Percentiles rank a stretch among this genome's conserved stretches.
phyloP scores from a whole-genome alignment of 768 basidiomycete genomes.

The Mycena latifolia region DNA sequence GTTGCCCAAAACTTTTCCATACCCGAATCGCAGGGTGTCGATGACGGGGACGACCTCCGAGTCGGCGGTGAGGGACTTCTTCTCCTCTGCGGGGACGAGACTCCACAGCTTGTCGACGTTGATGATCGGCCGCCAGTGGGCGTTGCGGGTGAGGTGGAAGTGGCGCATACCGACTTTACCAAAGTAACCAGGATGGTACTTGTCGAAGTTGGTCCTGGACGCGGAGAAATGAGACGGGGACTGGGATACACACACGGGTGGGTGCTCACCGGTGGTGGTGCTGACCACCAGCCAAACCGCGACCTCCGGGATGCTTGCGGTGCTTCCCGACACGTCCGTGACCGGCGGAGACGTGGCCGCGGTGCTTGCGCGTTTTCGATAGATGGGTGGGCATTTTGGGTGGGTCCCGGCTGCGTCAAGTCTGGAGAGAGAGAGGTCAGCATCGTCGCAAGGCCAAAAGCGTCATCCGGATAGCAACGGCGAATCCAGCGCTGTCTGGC shows the following conservation, averaged over 20 bases:
- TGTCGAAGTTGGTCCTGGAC: slow-evolving; percentile 93
- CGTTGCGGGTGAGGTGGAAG: slow-evolving; percentile 95
- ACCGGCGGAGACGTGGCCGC: slow-evolving; percentile 99
- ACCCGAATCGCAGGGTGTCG: slow-evolving; percentile 86
- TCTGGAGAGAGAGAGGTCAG: neutral
- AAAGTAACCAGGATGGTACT: slow-evolving; percentile 99
- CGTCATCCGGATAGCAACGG: neutral
- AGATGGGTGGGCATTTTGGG: slow-evolving; percentile 91
- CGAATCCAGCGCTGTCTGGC: too few species aligned
- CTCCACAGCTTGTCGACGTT: slow-evolving; percentile 99
- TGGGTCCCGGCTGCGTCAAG: slow-evolving; percentile 2
- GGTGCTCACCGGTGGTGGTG: slow-evolving; percentile 95
- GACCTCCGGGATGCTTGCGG: slow-evolving; percentile 99
- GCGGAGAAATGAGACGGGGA: slow-evolving; percentile 3
- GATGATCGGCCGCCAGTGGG: slow-evolving; percentile 94
- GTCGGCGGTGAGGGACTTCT: slow-evolving; percentile 76
- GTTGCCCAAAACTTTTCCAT: slow-evolving; percentile 96
- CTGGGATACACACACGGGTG: neutral
- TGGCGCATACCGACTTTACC: slow-evolving; percentile 99
- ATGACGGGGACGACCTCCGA: slow-evolving; percentile 95
- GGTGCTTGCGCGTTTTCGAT: slow-evolving; percentile 98
- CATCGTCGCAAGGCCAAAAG: too few species aligned
- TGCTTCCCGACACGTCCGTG: slow-evolving; percentile 99
- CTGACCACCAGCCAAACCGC: slow-evolving; percentile 99
- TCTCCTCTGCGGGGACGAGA: slow-evolving; percentile 89